A percentile compares a stretch with the other conserved stretches of the same genome.
Evolutionary conservation across 2,329 filamentous ascomycete species (phyloP).

Genomic region (Thielaviopsis populi): DNA sequence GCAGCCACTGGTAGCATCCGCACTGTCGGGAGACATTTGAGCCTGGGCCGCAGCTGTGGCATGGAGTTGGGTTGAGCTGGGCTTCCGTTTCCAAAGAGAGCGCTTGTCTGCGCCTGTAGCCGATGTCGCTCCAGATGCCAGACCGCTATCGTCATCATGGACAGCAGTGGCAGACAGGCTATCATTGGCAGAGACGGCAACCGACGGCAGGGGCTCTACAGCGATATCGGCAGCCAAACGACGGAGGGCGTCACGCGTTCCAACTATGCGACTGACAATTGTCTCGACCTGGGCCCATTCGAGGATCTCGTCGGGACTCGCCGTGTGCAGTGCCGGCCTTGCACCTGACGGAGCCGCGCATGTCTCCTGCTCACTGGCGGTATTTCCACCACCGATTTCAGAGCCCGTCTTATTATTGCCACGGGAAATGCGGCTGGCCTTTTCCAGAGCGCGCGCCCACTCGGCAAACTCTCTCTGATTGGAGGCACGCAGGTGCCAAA

Average conservation of each 20-base stretch:
- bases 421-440: constrained; percentile 53
- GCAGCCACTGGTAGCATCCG: constrained; percentile 23
- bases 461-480: constrained; percentile 73
- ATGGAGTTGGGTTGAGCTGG: constrained; percentile 36
- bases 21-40: constrained; percentile 20
- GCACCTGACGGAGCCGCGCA: not conserved
- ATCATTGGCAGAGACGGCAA: constrained; percentile 19
- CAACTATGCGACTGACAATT: constrained; percentile 71
- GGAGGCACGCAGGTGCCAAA: constrained; percentile 82
- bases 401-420: constrained; percentile 25
- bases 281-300: constrained; percentile 82
- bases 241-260: constrained; percentile 75
- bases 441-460: constrained; percentile 77
- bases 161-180: constrained; percentile 25
- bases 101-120: constrained; percentile 23
- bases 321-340: constrained; percentile 15
- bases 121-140: constrained; percentile 2
- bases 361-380: constrained; percentile 17
- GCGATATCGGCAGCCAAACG: constrained; percentile 76
- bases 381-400: constrained; percentile 25
- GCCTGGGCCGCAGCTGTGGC: constrained; percentile 27
- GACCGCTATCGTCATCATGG: constrained; percentile 31
- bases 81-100: constrained; percentile 86
- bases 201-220: constrained; percentile 37
- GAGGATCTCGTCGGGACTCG: constrained; percentile 46